Percentiles rank a stretch among this genome's conserved stretches.
These are phyloP conservation scores for Penicillium freii DNA, from an alignment of 2,329 filamentous ascomycete genomes.

Conservation along the genomic window DNA sequence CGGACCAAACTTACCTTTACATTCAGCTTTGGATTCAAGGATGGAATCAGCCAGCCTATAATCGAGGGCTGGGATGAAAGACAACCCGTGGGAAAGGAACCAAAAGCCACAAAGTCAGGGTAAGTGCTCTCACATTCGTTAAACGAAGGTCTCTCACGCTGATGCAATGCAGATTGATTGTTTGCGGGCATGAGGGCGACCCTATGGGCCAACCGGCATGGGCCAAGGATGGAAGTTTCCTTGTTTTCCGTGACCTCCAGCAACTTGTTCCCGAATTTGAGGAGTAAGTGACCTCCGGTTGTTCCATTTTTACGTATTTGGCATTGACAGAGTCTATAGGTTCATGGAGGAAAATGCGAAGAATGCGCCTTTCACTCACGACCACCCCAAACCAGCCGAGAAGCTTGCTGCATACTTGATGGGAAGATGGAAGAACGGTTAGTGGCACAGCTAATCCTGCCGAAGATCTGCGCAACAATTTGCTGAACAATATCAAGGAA, in stretches of 20 bases:
- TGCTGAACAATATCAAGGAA: slow-evolving; percentile 22
- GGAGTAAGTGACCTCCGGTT: slow-evolving; percentile 11
- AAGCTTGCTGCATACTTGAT: slow-evolving; percentile 46
- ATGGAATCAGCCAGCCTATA: slow-evolving; percentile 45
- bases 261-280: slow-evolving; percentile 50
- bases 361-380: slow-evolving; percentile 22
- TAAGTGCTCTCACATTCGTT: slow-evolving; percentile 10
- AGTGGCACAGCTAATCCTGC: not conserved
- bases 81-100: not conserved
- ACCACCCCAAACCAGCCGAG: slow-evolving; percentile 5
- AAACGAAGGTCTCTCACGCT: slow-evolving; percentile 6
- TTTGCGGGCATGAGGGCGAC: slow-evolving; percentile 41
- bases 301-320: not conserved
- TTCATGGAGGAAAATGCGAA: slow-evolving; percentile 38
- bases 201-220: slow-evolving; percentile 32
- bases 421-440: slow-evolving; percentile 46
- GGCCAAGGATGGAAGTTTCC: slow-evolving; percentile 48
- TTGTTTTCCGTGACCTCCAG: slow-evolving; percentile 46
- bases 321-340: slow-evolving; percentile 7
- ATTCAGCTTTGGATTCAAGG: slow-evolving; percentile 44
- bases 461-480: not conserved
- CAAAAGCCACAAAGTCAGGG: slow-evolving; percentile 22
- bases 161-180: slow-evolving; percentile 34
- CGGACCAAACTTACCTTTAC: not conserved
- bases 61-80: slow-evolving; percentile 33